Base-by-base conservation (phyloP, 805 yeast genomes). In the Spathaspora boniae region DNA sequence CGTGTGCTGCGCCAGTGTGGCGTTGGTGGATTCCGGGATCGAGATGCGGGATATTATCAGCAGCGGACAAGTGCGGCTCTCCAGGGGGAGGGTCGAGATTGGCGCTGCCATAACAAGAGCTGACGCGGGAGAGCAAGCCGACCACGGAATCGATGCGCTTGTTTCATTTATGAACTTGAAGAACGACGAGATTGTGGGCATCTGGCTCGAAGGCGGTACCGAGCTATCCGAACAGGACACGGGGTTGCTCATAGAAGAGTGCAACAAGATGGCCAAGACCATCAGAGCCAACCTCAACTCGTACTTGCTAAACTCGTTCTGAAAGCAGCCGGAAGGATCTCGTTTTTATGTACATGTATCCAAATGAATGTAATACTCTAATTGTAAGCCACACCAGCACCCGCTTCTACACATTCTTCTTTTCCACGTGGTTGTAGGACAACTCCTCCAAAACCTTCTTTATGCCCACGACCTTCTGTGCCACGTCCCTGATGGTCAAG, bases 11-110 rank as follows among this genome's bases (percentile, higher is more conserved):
- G 71, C 85, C 0, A 76, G 84, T 3, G 54, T 87, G 33, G 95
- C 96, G 0, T 57, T 93, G 38, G 79, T 85, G 0, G 93, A 93
- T 57, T 82, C 96, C 0, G 88, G 88, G 6, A 78, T 91, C 18
- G 94, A 89, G 48, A 54, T 87, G 19, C 68, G 75, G 37, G 95
- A 89, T 50, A 63, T 88, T 42, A 89, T 88, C 1, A 74, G 87
- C 6, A 70, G 82, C 42, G 84, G 86, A 2, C 70, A 68, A 42
- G 61, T 65, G n/a, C 41, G 41, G 21, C 38, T 51, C 16, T 31
- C 33, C n/a, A 27, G 31, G 15, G 37, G 42, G 3, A 35, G 37
- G 15, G 35, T 48, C 1, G 36, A 43, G 4, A 34, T 53, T 12
- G 60, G 55, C 36, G 53, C 57, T 17, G 34, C 25, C 16, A 14